A percentile compares a stretch with the other conserved stretches of the same genome.
Conservation (phyloP, 441 rosid species). For the Viola pubescens region DNA sequence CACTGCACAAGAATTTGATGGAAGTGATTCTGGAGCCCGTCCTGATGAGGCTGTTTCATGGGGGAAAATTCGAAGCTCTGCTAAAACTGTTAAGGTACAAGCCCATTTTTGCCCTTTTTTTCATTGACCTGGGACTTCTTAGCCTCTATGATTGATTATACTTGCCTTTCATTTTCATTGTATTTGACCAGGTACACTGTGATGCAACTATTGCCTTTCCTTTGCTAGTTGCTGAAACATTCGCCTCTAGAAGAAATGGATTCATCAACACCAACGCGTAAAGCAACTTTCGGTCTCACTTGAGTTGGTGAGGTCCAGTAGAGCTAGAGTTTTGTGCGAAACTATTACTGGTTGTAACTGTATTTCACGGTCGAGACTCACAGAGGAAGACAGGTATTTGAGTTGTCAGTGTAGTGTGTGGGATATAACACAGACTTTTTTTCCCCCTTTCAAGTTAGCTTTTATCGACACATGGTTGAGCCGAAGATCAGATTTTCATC, state of each 20-base stretch:
- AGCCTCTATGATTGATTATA: background rate
- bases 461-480: no score
- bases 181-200: constrained; percentile 54
- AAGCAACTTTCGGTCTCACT: background rate
- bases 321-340: no score
- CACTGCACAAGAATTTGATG: constrained; percentile 91
- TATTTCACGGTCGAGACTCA: no score
- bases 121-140: background rate
- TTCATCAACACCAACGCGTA: background rate
- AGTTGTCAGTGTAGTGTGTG: no score
- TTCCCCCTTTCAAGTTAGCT: no score
- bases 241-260: constrained; percentile 43
- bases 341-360: no score
- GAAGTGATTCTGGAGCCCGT: constrained; percentile 91
- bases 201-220: constrained; percentile 91
- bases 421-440: no score
- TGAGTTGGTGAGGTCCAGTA: background rate
- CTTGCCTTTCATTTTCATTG: background rate
- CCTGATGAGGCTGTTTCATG: constrained; percentile 96
- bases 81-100: constrained; percentile 71
- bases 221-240: constrained; percentile 74
- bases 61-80: constrained; percentile 83
- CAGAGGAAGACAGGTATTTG: no score
- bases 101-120: background rate
- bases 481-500: no score